Evolutionary conservation across 2,329 filamentous ascomycete species (phyloP).

Genomic region (Diplodia seriata): DNA sequence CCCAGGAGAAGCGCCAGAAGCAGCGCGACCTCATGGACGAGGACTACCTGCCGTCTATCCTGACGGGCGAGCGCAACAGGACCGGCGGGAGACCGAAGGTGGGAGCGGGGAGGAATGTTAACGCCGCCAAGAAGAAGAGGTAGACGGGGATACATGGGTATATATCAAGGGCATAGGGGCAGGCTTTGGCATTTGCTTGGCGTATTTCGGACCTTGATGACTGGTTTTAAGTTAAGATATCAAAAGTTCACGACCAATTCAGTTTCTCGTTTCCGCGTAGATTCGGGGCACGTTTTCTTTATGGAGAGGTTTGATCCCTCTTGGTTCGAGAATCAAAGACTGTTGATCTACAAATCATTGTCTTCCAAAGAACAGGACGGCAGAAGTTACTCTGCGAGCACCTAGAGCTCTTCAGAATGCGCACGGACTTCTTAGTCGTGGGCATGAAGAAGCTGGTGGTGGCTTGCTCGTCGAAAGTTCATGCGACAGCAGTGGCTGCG

Average conservation of each 20-base stretch:
- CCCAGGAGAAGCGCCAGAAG: constrained; percentile 69
- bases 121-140: constrained; percentile 69
- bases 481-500: background rate
- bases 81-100: constrained; percentile 74
- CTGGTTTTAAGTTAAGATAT: constrained; percentile 1
- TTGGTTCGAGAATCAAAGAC: background rate
- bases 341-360: background rate
- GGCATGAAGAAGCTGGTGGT: background rate
- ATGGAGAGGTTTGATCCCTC: too few relatives aligned
- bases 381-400: background rate
- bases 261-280: background rate
- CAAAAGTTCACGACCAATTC: constrained; percentile 16
- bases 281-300: too few relatives aligned
- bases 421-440: background rate
- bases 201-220: background rate
- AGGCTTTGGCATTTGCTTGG: constrained; percentile 10
- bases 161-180: background rate
- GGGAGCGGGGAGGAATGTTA: constrained; percentile 85
- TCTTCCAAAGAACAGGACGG: background rate
- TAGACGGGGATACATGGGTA: background rate
- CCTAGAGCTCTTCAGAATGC: background rate
- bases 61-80: constrained; percentile 77
- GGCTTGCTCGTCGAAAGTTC: background rate
- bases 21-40: constrained; percentile 91
- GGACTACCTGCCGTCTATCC: constrained; percentile 84